Base-by-base conservation (phyloP, 108 stramenopile genomes). In the Mediolabrus comicus region DNA sequence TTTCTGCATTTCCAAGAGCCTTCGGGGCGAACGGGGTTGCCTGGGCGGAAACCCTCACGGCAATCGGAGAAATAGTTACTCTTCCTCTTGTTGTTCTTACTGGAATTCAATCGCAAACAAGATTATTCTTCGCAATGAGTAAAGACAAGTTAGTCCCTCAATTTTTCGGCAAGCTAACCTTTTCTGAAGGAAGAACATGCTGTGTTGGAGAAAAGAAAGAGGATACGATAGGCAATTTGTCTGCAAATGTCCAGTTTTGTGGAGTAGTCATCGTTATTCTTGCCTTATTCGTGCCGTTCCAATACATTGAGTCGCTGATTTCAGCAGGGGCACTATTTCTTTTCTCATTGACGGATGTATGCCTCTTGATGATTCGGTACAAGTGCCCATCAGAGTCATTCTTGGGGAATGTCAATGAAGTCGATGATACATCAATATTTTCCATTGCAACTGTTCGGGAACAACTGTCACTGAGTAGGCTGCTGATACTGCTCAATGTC, bases 61-160 rank as follows among this genome's bases (percentile, higher is more conserved):
- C 87, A 9, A 22, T 69, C 22, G 96, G 96, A 43, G 96, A 97
- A 75, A 59, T 97, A 3, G 31, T 90, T 33, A 93, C 90, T 10
- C 67, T 97, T 9, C 97, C 97, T 0, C 69, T 97, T 6, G 97
- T 97, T 3, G 94, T 97, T 14, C 59, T 97, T 36, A 83, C 95
- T 6, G 82, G 86, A 4, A 71, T 96, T 26, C 79, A 93, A 81
- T 87, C 94, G 26, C 97, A 97, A 69, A 91, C 94, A 12, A 83
- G 95, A 17, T 61, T 97, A 10, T 80, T 81, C 46, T 88, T 74
- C 46, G 92, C 92, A 14, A 83, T 97, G 87, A 87, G 92, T 9
- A 69, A 75, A 29, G 97, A 97, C 71, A 89, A 92, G 14, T 72
- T 97, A 9, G 55, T 96, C 12, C 97, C 95, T 6, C 13, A 29